Base-by-base conservation (phyloP, 192 early-diverging fungal species). In the Thamnidium elegans region DNA sequence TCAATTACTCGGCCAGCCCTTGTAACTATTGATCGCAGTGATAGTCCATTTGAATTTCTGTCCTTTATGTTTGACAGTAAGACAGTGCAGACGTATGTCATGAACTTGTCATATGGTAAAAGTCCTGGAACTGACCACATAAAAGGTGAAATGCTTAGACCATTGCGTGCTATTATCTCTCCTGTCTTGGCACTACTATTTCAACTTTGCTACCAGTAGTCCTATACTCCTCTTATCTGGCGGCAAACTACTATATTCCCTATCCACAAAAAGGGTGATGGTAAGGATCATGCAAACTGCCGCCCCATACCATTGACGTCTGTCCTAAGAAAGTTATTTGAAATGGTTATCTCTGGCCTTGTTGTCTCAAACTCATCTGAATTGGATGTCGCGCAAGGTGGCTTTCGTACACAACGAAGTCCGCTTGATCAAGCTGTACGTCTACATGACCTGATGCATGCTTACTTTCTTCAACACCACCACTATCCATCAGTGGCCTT, bases 201-300 rank as follows among this genome's bases (percentile, higher is more conserved):
- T 55, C 14, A 17, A 1, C 46, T 70, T 4, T 72, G 70, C 58
- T 66, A 43, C n/a, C 46, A 60, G 2, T 72, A 64, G 70, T n/a
- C 64, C 11, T 67, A 50, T 39, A 21, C 36, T 21, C 62, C 70
- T n/a, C n/a, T 32, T 1, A 1, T 10, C 1, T 72, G 70, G 70
- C 53, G 58, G 0, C 63, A 58, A n/a, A 64, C 70, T 1, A 56
- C 59, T 11, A 64, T 66, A 9, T 66, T 65, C 26, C 70, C 64
- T 1, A 71, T 71, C 43, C 60, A 53, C 19, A 71, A 66, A 48
- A 71, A 66, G 17, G 69, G 69, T 31, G 68, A 61, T 13, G 26
- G 14, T 0, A 43, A 39, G 21, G 23, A 53, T 1, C 19, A 63
- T 7, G 15, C 30, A 45, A 71, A 71, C 39, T 66, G 66, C 15